Evolutionary conservation across 1,139 yeast genomes (phyloP).

Genomic region (Zygosaccharomyces sapae): DNA sequence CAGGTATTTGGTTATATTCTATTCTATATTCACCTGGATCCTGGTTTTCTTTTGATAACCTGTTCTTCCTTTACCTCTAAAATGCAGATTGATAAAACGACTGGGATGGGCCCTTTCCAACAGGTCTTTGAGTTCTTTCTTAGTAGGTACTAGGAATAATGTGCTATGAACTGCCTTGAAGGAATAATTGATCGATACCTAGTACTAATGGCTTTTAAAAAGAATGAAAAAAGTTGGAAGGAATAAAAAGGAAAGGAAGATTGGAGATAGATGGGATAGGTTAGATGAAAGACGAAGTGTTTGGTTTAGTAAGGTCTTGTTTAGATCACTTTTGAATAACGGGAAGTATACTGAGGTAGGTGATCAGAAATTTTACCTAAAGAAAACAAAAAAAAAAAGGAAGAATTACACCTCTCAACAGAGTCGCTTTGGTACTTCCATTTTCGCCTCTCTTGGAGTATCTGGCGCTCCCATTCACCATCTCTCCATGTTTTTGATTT

Average conservation of each 20-base stretch:
- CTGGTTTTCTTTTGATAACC: neutral
- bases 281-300: neutral
- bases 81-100: neutral
- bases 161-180: neutral
- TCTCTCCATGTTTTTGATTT: conserved; percentile 6
- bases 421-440: neutral
- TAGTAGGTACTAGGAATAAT: neutral
- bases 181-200: neutral
- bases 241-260: neutral
- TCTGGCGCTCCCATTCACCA: conserved; percentile 1
- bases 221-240: neutral
- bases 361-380: neutral
- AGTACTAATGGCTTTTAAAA: neutral
- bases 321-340: neutral
- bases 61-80: neutral
- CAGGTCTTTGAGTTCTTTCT: neutral
- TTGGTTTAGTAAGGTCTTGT: neutral
- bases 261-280: neutral
- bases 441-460: neutral
- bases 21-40: neutral
- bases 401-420: conserved; percentile 3
- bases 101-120: neutral
- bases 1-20: neutral
- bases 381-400: neutral
- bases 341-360: neutral